Conservation (phyloP, 1,284 basidiomycete genomes). For the Ceratobasidium sp. region DNA sequence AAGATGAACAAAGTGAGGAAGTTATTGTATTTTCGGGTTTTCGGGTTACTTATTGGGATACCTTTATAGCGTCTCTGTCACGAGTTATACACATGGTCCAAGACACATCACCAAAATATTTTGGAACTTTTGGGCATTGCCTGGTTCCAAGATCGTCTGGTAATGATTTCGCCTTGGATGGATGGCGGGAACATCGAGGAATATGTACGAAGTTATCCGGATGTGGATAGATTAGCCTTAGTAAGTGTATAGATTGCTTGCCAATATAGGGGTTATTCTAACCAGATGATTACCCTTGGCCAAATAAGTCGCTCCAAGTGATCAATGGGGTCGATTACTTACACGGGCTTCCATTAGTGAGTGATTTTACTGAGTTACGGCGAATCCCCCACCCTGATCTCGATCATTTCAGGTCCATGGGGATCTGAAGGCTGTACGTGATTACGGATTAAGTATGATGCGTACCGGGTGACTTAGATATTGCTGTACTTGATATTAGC, state of each 20-base stretch:
- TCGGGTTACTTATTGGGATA: not conserved
- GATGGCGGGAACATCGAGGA: not conserved
- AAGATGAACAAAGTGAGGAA: not conserved
- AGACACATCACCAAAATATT: not conserved
- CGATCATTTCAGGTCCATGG: slow-evolving; percentile 13
- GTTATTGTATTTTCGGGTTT: not conserved
- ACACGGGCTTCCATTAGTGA: not conserved
- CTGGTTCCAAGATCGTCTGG: not conserved
- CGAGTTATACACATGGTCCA: slow-evolving; percentile 18
- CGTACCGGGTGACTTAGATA: too few relatives aligned
- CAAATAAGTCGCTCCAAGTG: not conserved
- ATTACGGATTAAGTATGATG: not conserved
- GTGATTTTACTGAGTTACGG: not conserved
- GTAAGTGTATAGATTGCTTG: not conserved
- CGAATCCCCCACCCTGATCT: too few relatives aligned
- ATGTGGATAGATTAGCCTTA: not conserved
- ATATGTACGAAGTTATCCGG: not conserved
- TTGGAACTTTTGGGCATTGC: slow-evolving; percentile 1
- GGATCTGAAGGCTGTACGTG: slow-evolving; percentile 18
- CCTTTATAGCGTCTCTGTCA: not conserved
- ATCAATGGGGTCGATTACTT: slow-evolving; percentile 8
- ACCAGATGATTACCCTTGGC: not conserved
- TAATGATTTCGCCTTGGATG: slow-evolving; percentile 27
- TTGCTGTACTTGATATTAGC: not conserved
- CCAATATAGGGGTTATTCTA: too few relatives aligned